Conservation (phyloP, 805 yeast genomes). For the Candida nitratophila region DNA sequence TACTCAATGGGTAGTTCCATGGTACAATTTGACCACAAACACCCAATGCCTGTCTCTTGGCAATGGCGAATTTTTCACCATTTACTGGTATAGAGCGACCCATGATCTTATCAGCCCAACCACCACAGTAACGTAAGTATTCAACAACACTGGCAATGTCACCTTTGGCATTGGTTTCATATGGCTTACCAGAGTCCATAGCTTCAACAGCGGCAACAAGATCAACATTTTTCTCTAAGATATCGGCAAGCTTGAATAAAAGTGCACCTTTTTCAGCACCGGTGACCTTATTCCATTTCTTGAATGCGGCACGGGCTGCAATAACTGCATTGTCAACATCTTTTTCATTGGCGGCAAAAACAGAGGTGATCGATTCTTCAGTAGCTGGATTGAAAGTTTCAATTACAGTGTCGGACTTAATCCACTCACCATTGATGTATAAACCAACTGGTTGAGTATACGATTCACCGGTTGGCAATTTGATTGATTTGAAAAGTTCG, state of each 20-base stretch:
- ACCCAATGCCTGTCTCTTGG: slow-evolving; percentile 60
- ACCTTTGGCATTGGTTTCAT: slow-evolving; percentile 37
- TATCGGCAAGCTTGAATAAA: slow-evolving; percentile 42
- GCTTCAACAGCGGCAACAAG: slow-evolving; percentile 45
- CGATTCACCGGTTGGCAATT: slow-evolving; percentile 40
- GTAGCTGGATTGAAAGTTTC: slow-evolving; percentile 45
- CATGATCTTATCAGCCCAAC: slow-evolving; percentile 52
- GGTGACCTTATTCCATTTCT: slow-evolving; percentile 38
- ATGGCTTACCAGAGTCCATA: slow-evolving; percentile 50
- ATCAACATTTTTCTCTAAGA: slow-evolving; percentile 41
- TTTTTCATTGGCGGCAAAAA: slow-evolving; percentile 37
- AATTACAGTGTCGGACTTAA: slow-evolving; percentile 30
- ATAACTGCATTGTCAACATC: slow-evolving; percentile 46
- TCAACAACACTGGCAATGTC: slow-evolving; percentile 41
- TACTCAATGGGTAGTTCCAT: slow-evolving; percentile 64
- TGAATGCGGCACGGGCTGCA: slow-evolving; percentile 41
- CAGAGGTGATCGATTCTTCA: slow-evolving; percentile 37
- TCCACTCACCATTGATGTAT: slow-evolving; percentile 51
- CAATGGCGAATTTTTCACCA: slow-evolving; percentile 52
- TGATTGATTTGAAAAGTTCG: slow-evolving; percentile 8
- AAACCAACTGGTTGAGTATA: slow-evolving; percentile 56
- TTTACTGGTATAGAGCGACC: slow-evolving; percentile 33
- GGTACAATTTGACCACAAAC: slow-evolving; percentile 67
- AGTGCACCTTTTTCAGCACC: slow-evolving; percentile 34
- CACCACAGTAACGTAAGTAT: slow-evolving; percentile 48